Evolutionary conservation across 2,329 filamentous ascomycete species (phyloP), one percentile per base, ranked within the genome.

Genomic region (Microcyclosporella mali): DNA sequence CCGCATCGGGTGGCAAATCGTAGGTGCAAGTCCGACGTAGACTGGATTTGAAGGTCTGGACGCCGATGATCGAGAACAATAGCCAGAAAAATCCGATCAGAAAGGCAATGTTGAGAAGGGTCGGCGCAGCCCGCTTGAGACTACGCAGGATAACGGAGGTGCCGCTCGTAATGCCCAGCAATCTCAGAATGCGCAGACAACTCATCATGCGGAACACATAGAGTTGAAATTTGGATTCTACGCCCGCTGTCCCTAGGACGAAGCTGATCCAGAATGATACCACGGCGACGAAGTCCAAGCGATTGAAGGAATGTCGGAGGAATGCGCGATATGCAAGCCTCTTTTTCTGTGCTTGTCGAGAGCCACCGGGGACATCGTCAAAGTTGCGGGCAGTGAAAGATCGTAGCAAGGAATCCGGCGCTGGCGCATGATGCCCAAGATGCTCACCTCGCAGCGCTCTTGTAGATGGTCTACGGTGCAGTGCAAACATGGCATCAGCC

Each of bases 1-100:
- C 33, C 16, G 16, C 33, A 25, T 25, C 21, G 9, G 21, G 21
- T 17, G 33, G 18, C 12, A 15, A 14, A 18, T 34, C 72, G 10
- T 72, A 49, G 17, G 46, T 69, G 45, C 72, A 75, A 11, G 63
- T 68, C 29, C 72, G 65, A 32, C 70, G 61, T 11, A 73, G 58
- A 52, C 71, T 74, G 33, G 71, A 71, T 47, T 75, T 74, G 65
- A 98, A 98, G 66, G 86, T 95, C 63, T 98, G 94, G 16, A 98
- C 85, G 4, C 92, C 94, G 45, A 98, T 82, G 49, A 98, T 95
- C 29, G 88, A 92, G 68, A 98, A 98, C 9, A 97, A 70, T 32
- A 98, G 76, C 92, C 92, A 98, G 67, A 98, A 98, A 68, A 98
- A 98, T 11, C 85, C 78, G 53, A 98, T 88, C 16, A 98, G 72